These are phyloP conservation scores for Botrytis byssoidea DNA, from an alignment of 2,329 filamentous ascomycete genomes.

Conservation along the genomic window DNA sequence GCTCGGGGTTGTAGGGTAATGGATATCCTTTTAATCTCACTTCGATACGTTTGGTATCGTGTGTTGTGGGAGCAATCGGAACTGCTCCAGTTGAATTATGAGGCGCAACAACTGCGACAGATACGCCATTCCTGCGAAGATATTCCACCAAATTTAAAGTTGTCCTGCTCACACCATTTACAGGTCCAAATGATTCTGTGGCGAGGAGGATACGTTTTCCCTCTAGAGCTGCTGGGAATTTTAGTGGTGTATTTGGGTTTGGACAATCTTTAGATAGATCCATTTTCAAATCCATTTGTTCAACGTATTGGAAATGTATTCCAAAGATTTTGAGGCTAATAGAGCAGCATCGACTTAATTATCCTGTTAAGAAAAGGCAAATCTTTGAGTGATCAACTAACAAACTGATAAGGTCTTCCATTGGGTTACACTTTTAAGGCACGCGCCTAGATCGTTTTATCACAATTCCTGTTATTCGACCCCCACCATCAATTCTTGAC, in stretches of 20 bases:
- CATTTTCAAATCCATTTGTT: background rate
- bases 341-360: no score
- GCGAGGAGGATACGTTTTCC: slow-evolving; percentile 65
- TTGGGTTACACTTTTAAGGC: background rate
- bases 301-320: no score
- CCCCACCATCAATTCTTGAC: background rate
- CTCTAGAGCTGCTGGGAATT: slow-evolving; percentile 48
- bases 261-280: no score
- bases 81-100: slow-evolving; percentile 46
- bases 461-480: background rate
- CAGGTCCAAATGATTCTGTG: slow-evolving; percentile 69
- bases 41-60: slow-evolving; percentile 45
- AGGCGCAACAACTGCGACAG: slow-evolving; percentile 67
- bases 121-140: slow-evolving; percentile 60
- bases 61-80: slow-evolving; percentile 24
- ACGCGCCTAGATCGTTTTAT: background rate
- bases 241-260: background rate
- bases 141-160: slow-evolving; percentile 69
- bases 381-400: background rate
- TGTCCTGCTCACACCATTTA: slow-evolving; percentile 71
- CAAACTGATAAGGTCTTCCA: background rate
- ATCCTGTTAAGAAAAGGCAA: background rate
- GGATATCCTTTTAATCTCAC: slow-evolving; percentile 63
- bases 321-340: background rate
- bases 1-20: slow-evolving; percentile 68